Percentiles rank a stretch among this genome's conserved stretches.
Conservation (phyloP, 2,329 filamentous ascomycete species). For the Penicillium glabrum region DNA sequence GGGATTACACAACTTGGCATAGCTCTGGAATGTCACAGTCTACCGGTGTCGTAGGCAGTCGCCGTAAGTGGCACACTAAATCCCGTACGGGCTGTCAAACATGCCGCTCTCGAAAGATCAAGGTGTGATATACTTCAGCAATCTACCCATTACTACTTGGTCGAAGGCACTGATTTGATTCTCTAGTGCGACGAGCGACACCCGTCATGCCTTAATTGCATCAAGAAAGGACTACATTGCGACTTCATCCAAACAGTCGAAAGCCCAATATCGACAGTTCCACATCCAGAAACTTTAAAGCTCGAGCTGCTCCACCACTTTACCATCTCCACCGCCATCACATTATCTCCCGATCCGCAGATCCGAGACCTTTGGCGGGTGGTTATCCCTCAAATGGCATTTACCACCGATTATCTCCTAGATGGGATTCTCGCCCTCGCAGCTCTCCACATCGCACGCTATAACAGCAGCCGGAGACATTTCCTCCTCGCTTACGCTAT, state of each 20-base stretch:
- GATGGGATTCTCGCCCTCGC: conserved; percentile 1
- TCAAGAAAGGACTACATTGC: background rate
- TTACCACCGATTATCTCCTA: background rate
- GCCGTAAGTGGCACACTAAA: background rate
- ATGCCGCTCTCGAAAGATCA: background rate
- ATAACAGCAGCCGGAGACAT: background rate
- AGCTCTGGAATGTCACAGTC: background rate
- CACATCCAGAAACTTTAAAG: background rate
- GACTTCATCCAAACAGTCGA: background rate
- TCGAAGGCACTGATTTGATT: background rate
- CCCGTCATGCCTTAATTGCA: background rate
- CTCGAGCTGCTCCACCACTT: conserved; percentile 2
- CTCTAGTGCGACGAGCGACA: background rate
- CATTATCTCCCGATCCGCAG: background rate
- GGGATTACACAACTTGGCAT: no score
- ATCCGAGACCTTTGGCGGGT: conserved; percentile 2
- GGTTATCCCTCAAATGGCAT: background rate
- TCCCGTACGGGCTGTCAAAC: background rate
- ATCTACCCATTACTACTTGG: background rate
- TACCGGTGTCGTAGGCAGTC: no score
- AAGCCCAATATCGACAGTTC: background rate
- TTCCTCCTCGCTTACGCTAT: background rate
- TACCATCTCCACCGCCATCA: background rate
- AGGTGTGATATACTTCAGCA: background rate
- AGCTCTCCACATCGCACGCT: conserved; percentile 2